Percentiles rank a stretch among this genome's conserved stretches.
Conservation (phyloP, 257 asterid species). For the Penstemon newberryi region DNA sequence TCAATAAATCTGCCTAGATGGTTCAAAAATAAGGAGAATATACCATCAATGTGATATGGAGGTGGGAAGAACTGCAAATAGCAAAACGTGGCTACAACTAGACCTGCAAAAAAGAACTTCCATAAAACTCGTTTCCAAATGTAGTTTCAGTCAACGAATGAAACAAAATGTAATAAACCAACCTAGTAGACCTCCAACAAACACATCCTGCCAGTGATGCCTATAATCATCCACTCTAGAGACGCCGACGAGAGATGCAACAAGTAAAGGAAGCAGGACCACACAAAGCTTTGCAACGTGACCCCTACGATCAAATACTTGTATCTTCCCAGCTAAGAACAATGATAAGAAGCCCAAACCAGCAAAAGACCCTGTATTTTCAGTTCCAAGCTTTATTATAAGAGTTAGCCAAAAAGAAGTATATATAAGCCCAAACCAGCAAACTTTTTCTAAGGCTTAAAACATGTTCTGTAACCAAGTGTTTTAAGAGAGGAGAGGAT, state of each 20-base stretch:
- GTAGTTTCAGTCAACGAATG: background rate
- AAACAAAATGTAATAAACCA: constrained; percentile 23
- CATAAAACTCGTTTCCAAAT: background rate
- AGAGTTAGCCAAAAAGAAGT: no score
- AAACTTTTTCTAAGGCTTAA: no score
- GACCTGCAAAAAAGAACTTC: constrained; percentile 44
- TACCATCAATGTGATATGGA: constrained; percentile 71
- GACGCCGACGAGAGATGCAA: constrained; percentile 61
- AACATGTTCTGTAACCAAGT: no score
- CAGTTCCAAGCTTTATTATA: constrained; percentile 17
- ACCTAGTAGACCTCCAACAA: constrained; percentile 84
- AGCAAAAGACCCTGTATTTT: constrained; percentile 69
- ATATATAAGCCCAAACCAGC: no score
- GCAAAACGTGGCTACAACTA: constrained; percentile 62
- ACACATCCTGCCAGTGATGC: constrained; percentile 96
- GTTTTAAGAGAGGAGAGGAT: no score
- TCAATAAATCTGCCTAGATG: background rate
- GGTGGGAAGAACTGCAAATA: constrained; percentile 91
- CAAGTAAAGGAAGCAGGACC: constrained; percentile 62
- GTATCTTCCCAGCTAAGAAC: constrained; percentile 76
- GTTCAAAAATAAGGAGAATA: constrained; percentile 2
- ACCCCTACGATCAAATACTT: constrained; percentile 67
- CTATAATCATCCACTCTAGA: constrained; percentile 83
- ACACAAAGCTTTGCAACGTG: constrained; percentile 79
- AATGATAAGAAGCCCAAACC: constrained; percentile 78